Conservation (phyloP, 2,329 filamentous ascomycete species). For the Pseudocercospora ulei region DNA sequence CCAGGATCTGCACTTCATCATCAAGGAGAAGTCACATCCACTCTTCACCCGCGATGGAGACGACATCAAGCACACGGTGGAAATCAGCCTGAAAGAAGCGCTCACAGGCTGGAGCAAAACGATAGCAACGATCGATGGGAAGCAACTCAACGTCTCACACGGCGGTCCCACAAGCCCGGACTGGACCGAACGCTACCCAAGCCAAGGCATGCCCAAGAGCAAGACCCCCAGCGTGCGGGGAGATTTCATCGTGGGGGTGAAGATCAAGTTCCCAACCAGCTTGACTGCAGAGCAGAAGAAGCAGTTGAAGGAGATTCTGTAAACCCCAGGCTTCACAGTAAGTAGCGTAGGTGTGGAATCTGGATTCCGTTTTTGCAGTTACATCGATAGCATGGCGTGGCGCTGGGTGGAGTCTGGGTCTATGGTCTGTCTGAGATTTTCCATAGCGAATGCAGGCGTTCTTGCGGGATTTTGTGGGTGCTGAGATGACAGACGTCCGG, state of each 20-base stretch:
- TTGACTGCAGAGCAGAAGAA: slow-evolving; percentile 71
- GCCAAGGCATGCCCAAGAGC: slow-evolving; percentile 85
- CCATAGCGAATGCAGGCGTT: too few species aligned
- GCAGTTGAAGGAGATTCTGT: slow-evolving; percentile 67
- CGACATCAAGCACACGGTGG: slow-evolving; percentile 67
- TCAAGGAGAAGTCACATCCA: slow-evolving; percentile 87
- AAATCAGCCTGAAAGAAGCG: slow-evolving; percentile 83
- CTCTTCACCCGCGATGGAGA: slow-evolving; percentile 80
- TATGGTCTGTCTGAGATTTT: too few species aligned
- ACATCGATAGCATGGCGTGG: slow-evolving; percentile 15
- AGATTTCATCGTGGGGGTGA: slow-evolving; percentile 80
- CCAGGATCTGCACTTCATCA: slow-evolving; percentile 89
- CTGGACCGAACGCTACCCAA: slow-evolving; percentile 69
- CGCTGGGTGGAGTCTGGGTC: slow-evolving; percentile 9
- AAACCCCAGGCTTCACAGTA: slow-evolving; percentile 18
- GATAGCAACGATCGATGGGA: slow-evolving; percentile 88
- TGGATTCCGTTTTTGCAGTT: slow-evolving; percentile 4
- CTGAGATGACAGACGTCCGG: slow-evolving; percentile 3
- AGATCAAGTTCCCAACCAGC: slow-evolving; percentile 79
- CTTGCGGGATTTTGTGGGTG: background rate
- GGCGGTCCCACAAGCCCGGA: slow-evolving; percentile 76
- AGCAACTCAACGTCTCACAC: slow-evolving; percentile 69
- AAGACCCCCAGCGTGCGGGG: slow-evolving; percentile 79
- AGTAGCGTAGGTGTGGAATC: too few species aligned
- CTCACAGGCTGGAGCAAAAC: slow-evolving; percentile 87